Evolutionary conservation across 345 rosid species (phyloP), one percentile per base, ranked within the genome.

Genomic region (Rhizophora apiculata): DNA sequence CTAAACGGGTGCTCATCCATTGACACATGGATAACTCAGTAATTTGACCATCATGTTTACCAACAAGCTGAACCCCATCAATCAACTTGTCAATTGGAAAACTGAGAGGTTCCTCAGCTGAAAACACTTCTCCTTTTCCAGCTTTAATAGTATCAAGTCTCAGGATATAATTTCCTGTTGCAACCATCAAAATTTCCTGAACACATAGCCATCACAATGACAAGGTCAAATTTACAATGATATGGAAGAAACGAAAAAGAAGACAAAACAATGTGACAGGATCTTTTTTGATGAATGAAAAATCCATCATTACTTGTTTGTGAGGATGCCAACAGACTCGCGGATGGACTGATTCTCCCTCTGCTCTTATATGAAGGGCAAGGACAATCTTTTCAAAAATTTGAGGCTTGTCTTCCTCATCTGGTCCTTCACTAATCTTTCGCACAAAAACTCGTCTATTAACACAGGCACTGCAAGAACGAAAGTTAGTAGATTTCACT

Each of bases 21-120:
- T 91, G 93, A 81, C 93, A 94, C 90, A 94, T 88, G 32, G 97
- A 94, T 77, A 94, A 79, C 80, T 87, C 98, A n/a, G 98, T 94
- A 55, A 94, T 84, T 76, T 87, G 96, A 51, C 92, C 97, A 64
- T 89, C 96, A 76, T 94, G 98, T 77, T 85, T 85, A 76, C 97
- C 97, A 71, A 94, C 82, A 67, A 87, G 80, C 68, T 89, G 95
- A 58, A 94, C 78, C 68, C 98, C 98, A 67, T 84, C 91, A 60
- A 88, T 72, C 77, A 87, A 68, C 58, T 73, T 80, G 68, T 92
- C 95, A 72, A 84, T 79, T 71, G 84, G 75, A 82, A 96, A 91
- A 34, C 74, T 79, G 37, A 89, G 81, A 73, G 98, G 96, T 52
- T 89, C 83, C 77, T 94, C 97, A 13, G 88, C 75, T 55, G 96